Evolutionary conservation across 345 rosid genomes (phyloP).

Genomic region (Capsella bursapastoris): DNA sequence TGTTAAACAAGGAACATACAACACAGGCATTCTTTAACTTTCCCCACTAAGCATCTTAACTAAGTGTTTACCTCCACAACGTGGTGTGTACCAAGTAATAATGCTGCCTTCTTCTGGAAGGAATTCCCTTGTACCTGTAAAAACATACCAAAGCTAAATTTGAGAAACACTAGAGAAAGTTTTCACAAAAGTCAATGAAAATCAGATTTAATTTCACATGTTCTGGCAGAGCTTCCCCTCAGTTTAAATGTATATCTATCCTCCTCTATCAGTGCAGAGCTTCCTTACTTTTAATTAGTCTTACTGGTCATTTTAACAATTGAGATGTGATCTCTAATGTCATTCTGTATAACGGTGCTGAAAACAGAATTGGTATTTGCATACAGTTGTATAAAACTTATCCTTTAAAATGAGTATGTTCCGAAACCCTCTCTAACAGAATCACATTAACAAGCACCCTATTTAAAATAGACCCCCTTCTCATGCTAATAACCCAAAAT

Average conservation of each 20-base stretch:
- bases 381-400: background rate
- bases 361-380: conserved; percentile 4
- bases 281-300: background rate
- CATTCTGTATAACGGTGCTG: conserved; percentile 6
- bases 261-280: conserved; percentile 2
- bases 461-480: conserved; percentile 12
- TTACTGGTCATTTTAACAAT: conserved; percentile 7
- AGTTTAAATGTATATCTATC: background rate
- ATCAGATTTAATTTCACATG: background rate
- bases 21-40: conserved; percentile 18
- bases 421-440: conserved; percentile 6
- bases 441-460: conserved; percentile 16
- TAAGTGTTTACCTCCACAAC: conserved; percentile 67
- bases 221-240: conserved; percentile 15
- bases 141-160: conserved; percentile 9
- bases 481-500: conserved; percentile 9
- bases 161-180: background rate
- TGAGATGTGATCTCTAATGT: conserved; percentile 25
- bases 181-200: background rate
- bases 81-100: conserved; percentile 82
- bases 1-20: background rate
- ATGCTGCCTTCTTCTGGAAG: conserved; percentile 89
- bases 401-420: background rate
- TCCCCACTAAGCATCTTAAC: conserved; percentile 12
- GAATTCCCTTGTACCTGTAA: conserved; percentile 92